These are phyloP conservation scores for Cercospora sojina DNA, from an alignment of 2,329 filamentous ascomycete genomes.

Conservation along the genomic window DNA sequence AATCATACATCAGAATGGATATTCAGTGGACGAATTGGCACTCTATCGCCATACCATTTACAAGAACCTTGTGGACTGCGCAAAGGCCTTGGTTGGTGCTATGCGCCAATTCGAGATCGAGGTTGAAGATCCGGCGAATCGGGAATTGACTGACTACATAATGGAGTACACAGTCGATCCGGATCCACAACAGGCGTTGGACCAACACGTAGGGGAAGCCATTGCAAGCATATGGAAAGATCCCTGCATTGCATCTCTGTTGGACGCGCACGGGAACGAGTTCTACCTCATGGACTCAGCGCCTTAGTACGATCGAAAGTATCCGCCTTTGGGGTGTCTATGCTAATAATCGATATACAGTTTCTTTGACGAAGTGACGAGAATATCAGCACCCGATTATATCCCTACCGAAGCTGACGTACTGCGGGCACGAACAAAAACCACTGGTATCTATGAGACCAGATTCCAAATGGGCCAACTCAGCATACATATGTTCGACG, in stretches of 20 bases:
- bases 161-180: slow-evolving; percentile 86
- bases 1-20: slow-evolving; percentile 98
- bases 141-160: slow-evolving; percentile 74
- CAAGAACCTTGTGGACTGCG: slow-evolving; percentile 97
- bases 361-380: slow-evolving; percentile 89
- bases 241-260: slow-evolving; percentile 73
- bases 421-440: slow-evolving; percentile 92
- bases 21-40: slow-evolving; percentile 87
- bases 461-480: slow-evolving; percentile 97
- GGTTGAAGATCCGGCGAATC: slow-evolving; percentile 68
- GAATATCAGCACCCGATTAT: slow-evolving; percentile 82
- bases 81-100: slow-evolving; percentile 85
- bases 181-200: slow-evolving; percentile 81
- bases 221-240: slow-evolving; percentile 89
- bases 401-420: slow-evolving; percentile 94
- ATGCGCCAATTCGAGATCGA: slow-evolving; percentile 91
- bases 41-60: slow-evolving; percentile 96
- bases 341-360: slow-evolving; percentile 49
- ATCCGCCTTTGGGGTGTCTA: slow-evolving; percentile 13
- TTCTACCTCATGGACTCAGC: slow-evolving; percentile 99
- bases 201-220: slow-evolving; percentile 76
- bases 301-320: slow-evolving; percentile 67
- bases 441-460: slow-evolving; percentile 98
- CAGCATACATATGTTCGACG: slow-evolving; percentile 99
- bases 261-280: slow-evolving; percentile 86